phyloP scores from a whole-genome alignment of 2,329 filamentous ascomycete genomes.

The Xylariaceae sp. region DNA sequence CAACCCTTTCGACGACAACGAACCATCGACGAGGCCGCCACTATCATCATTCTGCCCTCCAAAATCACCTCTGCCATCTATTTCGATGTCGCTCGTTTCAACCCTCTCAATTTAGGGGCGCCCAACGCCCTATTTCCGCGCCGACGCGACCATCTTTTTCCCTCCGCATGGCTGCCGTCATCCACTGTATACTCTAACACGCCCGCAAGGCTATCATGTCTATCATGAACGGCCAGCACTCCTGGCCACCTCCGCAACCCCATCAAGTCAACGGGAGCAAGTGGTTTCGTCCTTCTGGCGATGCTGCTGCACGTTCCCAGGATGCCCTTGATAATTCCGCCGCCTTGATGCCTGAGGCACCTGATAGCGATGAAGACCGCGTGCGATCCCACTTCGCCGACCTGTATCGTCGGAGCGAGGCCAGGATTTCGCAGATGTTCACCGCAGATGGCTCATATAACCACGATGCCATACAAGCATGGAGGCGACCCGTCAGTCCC shows the following conservation, averaged over 20 bases:
- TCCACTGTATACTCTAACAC: slow-evolving; percentile 51
- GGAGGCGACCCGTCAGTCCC: slow-evolving; percentile 48
- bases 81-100: slow-evolving; percentile 53
- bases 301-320: slow-evolving; percentile 56
- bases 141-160: slow-evolving; percentile 53
- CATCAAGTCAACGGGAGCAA: slow-evolving; percentile 51
- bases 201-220: slow-evolving; percentile 61
- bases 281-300: slow-evolving; percentile 62
- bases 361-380: slow-evolving; percentile 69
- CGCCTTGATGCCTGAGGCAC: slow-evolving; percentile 63
- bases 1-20: slow-evolving; percentile 52
- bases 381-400: slow-evolving; percentile 75
- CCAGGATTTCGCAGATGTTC: slow-evolving; percentile 78
- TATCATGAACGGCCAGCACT: slow-evolving; percentile 65
- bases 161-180: slow-evolving; percentile 59
- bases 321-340: slow-evolving; percentile 54
- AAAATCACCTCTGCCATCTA: slow-evolving; percentile 52
- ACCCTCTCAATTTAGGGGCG: slow-evolving; percentile 53
- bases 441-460: slow-evolving; percentile 58
- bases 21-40: slow-evolving; percentile 56
- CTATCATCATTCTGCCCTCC: slow-evolving; percentile 43
- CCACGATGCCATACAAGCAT: slow-evolving; percentile 54
- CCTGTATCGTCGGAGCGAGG: slow-evolving; percentile 76
- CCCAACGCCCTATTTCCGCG: slow-evolving; percentile 50
- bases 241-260: slow-evolving; percentile 64